A percentile compares a stretch with the other conserved stretches of the same genome.
These are phyloP conservation scores for Microthlaspi erraticum DNA, from an alignment of 345 rosid genomes.

Conservation along the genomic window DNA sequence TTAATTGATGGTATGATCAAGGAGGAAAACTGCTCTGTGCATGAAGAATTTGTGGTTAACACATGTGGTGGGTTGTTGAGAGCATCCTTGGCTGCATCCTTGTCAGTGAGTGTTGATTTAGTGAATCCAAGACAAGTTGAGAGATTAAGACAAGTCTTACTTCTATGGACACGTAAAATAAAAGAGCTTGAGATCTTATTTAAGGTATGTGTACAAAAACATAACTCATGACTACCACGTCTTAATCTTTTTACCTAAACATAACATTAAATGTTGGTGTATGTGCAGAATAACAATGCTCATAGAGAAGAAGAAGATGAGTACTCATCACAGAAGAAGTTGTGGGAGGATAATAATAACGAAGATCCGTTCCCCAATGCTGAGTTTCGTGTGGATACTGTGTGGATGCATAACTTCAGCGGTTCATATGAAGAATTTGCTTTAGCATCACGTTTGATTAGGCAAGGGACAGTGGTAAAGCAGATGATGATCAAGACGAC, in stretches of 20 bases:
- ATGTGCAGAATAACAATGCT: constrained; percentile 5
- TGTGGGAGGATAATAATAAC: neutral
- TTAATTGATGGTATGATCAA: constrained; percentile 22
- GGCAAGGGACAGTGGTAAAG: neutral
- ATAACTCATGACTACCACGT: constrained; percentile 20
- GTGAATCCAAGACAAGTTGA: constrained; percentile 20
- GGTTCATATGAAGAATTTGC: constrained; percentile 22
- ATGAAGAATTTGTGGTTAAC: constrained; percentile 34
- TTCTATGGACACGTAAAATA: neutral
- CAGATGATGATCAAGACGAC: constrained; percentile 47
- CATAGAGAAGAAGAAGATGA: neutral
- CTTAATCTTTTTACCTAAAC: neutral
- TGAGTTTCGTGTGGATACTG: neutral
- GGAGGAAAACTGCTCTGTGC: neutral
- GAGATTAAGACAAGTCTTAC: constrained; percentile 10
- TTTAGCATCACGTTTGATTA: neutral
- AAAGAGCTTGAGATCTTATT: constrained; percentile 9
- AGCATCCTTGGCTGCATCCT: constrained; percentile 37
- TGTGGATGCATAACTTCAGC: constrained; percentile 21
- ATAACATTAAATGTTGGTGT: neutral
- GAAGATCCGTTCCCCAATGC: neutral
- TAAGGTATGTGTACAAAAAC: constrained; percentile 3
- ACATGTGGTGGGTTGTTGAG: constrained; percentile 28
- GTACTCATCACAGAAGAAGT: neutral
- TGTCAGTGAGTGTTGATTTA: constrained; percentile 29